Evolutionary conservation across 1,139 yeast genomes (phyloP).

Genomic region (Diutina mesorugosa): DNA sequence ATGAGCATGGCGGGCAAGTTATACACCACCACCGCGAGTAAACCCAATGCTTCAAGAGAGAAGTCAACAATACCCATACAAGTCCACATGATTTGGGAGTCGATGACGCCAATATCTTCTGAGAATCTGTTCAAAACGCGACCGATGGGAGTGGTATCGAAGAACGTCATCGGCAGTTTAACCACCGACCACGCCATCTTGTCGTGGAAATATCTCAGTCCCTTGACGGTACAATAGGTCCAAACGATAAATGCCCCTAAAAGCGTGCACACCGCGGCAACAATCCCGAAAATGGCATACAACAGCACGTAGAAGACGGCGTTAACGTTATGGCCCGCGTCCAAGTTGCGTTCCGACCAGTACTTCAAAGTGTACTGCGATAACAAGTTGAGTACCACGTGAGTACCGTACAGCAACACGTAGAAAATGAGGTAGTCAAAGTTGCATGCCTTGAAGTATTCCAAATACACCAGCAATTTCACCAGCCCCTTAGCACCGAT

Average conservation of each 20-base stretch:
- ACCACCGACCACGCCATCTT: constrained; percentile 24
- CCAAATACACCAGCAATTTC: constrained; percentile 18
- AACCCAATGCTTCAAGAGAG: constrained; percentile 12
- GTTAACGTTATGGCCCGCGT: constrained; percentile 13
- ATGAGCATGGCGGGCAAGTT: constrained; percentile 23
- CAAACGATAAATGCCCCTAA: constrained; percentile 19
- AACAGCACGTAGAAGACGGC: constrained; percentile 14
- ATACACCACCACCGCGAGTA: constrained; percentile 16
- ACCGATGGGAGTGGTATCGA: constrained; percentile 32
- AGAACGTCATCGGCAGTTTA: constrained; percentile 30
- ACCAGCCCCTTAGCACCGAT: constrained; percentile 19
- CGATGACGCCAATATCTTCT: constrained; percentile 23
- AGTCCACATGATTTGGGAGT: constrained; percentile 20
- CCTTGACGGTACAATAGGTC: constrained; percentile 18
- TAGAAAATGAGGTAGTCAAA: constrained; percentile 15
- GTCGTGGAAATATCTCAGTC: constrained; percentile 24
- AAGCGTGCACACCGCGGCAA: constrained; percentile 15
- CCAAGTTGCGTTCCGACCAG: constrained; percentile 25
- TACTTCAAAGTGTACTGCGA: constrained; percentile 21
- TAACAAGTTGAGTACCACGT: constrained; percentile 13
- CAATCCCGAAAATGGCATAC: constrained; percentile 17
- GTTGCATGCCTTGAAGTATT: constrained; percentile 25
- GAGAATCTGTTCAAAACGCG: constrained; percentile 27
- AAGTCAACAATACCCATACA: constrained; percentile 14
- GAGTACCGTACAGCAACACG: constrained; percentile 10